Conservation (phyloP, 768 basidiomycete genomes). For the Mycena maculata region DNA sequence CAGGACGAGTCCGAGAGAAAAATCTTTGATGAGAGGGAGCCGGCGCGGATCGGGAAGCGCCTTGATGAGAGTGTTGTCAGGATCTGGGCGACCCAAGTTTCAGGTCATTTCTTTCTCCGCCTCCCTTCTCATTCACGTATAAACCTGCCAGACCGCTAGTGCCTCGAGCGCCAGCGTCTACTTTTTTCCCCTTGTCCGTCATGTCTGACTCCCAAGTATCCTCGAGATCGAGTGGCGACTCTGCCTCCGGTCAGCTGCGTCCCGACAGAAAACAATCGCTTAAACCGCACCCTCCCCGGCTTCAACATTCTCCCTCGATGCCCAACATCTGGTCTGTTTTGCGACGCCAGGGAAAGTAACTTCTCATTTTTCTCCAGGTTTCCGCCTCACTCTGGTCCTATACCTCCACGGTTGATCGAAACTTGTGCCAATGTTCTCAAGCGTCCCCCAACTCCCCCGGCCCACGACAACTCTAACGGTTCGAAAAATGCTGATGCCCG, state of each 20-base stretch:
- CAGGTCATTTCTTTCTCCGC: slow-evolving; percentile 44
- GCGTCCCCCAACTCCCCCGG: slow-evolving; percentile 50
- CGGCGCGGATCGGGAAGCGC: slow-evolving; percentile 32
- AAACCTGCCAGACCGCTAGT: slow-evolving; percentile 32
- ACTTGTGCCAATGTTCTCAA: slow-evolving; percentile 41
- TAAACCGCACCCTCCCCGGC: slow-evolving; percentile 55
- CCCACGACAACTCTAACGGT: slow-evolving; percentile 28
- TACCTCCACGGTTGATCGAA: slow-evolving; percentile 48
- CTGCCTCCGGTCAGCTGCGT: slow-evolving; percentile 1
- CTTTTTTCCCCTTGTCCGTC: slow-evolving; percentile 46
- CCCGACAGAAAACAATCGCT: slow-evolving; percentile 38
- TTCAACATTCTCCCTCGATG: slow-evolving; percentile 75
- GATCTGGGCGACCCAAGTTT: slow-evolving; percentile 44
- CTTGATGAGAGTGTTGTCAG: slow-evolving; percentile 33
- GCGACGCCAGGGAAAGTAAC: not conserved
- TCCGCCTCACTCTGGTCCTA: slow-evolving; percentile 59
- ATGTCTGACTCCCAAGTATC: slow-evolving; percentile 46
- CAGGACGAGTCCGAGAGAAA: slow-evolving; percentile 32
- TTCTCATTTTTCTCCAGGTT: slow-evolving; percentile 49
- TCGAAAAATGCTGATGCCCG: not conserved
- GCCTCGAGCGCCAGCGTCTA: slow-evolving; percentile 32
- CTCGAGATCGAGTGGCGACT: slow-evolving; percentile 41
- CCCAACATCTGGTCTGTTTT: slow-evolving; percentile 71
- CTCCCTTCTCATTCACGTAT: slow-evolving; percentile 41
- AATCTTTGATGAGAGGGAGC: slow-evolving; percentile 25